Evolutionary conservation across 495 filamentous ascomycete species (phyloP), one percentile per base, ranked within the genome.

Genomic region (Aspergillus haitiensis): DNA sequence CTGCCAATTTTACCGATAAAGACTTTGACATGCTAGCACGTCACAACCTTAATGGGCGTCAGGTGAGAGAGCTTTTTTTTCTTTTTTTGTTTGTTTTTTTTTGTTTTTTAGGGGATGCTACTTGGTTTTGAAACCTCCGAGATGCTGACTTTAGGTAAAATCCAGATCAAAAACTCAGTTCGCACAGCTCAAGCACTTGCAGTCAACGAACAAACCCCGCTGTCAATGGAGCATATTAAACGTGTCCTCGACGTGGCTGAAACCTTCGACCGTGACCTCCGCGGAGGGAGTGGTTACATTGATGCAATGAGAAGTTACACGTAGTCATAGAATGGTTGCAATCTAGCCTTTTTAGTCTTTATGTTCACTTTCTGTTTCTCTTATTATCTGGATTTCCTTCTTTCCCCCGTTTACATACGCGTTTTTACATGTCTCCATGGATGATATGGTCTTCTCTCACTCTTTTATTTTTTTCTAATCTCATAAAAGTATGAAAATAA

Each of bases 81-180:
- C 15, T 27, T 45, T n/a, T 13, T 48, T n/a, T n/a, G n/a, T 7
- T 42, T 45, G 6, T 35, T 60, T 18, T n/a, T 13, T 48, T 7
- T 42, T 45, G 6, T 35, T 60, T 18, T n/a, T 8, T 47, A 7
- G 44, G 15, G 12, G n/a, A 18, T 27, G 21, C 21, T 27, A 27
- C 21, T 27, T 27, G 21, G 21, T 27, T 27, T 27, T 27, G 1
- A 1, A 27, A 27, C 21, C 21, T 27, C 21, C 21, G 21, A 27
- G 21, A 27, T 27, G 21, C 21, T 27, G 21, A 21, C 16, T 21
- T 45, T 31, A 48, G 15, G 49, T 56, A 36, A 44, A 37, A 68
- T 2, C 56, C 52, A 88, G 87, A 97, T 97, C 81, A 97, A 97
- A 78, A 96, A 97, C 71, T 89, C 87, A 6, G 88, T 96, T 45